A percentile compares a stretch with the other conserved stretches of the same genome.
These are phyloP conservation scores for Monosporascus ibericus DNA, from an alignment of 2,329 filamentous ascomycete genomes.

Conservation along the genomic window DNA sequence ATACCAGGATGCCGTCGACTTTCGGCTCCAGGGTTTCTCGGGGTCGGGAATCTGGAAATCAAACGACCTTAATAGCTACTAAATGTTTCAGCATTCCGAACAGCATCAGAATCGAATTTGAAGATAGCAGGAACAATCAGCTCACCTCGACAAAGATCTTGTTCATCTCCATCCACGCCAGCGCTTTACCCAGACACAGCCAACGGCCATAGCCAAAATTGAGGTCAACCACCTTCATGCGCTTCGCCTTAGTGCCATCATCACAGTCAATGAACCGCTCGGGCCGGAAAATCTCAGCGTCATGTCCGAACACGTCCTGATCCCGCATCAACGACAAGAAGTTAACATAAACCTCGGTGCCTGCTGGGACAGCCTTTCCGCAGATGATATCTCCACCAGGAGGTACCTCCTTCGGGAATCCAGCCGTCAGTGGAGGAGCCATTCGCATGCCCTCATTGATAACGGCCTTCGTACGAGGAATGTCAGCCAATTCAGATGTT, in stretches of 20 bases:
- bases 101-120: too few relatives aligned
- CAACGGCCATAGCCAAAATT: slow-evolving; percentile 19
- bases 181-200: slow-evolving; percentile 17
- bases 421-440: slow-evolving; percentile 13
- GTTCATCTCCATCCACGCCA: slow-evolving; percentile 20
- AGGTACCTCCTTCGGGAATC: slow-evolving; percentile 19
- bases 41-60: too few relatives aligned
- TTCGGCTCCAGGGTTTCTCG: too few relatives aligned
- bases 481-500: not conserved
- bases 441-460: slow-evolving; percentile 20
- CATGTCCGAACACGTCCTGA: slow-evolving; percentile 17
- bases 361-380: slow-evolving; percentile 16
- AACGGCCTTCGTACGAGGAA: slow-evolving; percentile 12
- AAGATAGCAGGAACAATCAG: too few relatives aligned
- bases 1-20: too few relatives aligned
- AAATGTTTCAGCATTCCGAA: too few relatives aligned
- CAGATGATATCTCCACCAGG: slow-evolving; percentile 16
- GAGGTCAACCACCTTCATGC: slow-evolving; percentile 15
- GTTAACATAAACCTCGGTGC: slow-evolving; percentile 19
- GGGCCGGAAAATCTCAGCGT: slow-evolving; percentile 17
- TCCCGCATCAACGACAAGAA: slow-evolving; percentile 14
- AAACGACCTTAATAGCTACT: too few relatives aligned
- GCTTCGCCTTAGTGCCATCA: slow-evolving; percentile 3
- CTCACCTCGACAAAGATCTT: slow-evolving; percentile 14
- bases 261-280: slow-evolving; percentile 18